phyloP scores from a whole-genome alignment of 2,329 filamentous ascomycete species.

The Zymoseptoria ardabiliae region DNA sequence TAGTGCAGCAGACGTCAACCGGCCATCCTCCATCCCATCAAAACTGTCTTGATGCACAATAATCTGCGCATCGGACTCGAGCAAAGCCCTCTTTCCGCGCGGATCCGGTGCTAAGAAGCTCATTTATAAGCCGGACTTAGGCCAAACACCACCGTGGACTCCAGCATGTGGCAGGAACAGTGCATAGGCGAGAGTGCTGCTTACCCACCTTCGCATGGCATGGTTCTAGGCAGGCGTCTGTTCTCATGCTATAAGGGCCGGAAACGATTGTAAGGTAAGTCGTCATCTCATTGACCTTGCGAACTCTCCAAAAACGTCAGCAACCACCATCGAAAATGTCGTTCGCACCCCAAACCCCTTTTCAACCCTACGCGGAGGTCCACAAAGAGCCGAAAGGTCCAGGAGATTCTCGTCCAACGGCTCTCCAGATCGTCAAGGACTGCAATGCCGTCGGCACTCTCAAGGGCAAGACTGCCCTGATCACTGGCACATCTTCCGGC shows the following conservation, averaged over 20 bases:
- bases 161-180: neutral
- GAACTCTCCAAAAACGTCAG: neutral
- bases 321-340: constrained; percentile 13
- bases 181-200: neutral
- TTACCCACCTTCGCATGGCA: neutral
- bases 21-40: too few species aligned
- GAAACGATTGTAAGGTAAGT: neutral
- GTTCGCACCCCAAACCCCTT: constrained; percentile 17
- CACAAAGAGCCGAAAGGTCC: constrained; percentile 18
- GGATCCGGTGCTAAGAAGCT: neutral
- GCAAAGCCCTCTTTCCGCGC: neutral
- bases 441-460: constrained; percentile 28
- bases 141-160: neutral
- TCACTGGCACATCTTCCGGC: constrained; percentile 41
- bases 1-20: too few species aligned
- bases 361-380: constrained; percentile 21
- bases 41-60: neutral
- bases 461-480: constrained; percentile 32
- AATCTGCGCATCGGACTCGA: neutral
- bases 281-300: too few species aligned
- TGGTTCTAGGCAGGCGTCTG: neutral
- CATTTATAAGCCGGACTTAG: neutral
- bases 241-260: neutral
- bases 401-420: constrained; percentile 25
- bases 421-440: constrained; percentile 23